These are phyloP conservation scores for Rhizoclosmatium globosum DNA, from an alignment of 192 early-diverging fungal genomes.

Conservation along the genomic window DNA sequence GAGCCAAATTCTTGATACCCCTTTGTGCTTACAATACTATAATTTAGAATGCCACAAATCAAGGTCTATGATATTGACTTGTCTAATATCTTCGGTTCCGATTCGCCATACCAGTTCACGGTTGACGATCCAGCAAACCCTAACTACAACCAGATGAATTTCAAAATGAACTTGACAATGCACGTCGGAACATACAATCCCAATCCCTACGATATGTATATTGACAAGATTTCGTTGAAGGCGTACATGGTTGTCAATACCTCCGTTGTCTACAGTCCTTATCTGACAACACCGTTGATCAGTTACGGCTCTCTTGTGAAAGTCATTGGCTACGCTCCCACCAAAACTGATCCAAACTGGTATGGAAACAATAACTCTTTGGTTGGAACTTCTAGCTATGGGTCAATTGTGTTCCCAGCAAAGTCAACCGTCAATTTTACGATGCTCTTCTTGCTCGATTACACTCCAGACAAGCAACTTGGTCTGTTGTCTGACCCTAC, in stretches of 20 bases:
- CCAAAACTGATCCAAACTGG: not conserved
- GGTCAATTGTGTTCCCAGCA: slow-evolving; percentile 27
- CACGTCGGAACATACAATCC: slow-evolving; percentile 22
- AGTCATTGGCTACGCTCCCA: not conserved
- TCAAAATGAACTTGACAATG: slow-evolving; percentile 23
- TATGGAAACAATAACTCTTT: not conserved
- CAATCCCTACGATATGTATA: slow-evolving; percentile 28
- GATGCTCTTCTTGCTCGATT: slow-evolving; percentile 40
- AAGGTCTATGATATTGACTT: slow-evolving; percentile 16
- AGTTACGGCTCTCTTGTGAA: not conserved
- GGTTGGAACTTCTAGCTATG: slow-evolving; percentile 28
- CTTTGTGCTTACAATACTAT: not conserved
- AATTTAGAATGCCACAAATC: slow-evolving; percentile 4
- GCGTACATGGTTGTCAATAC: slow-evolving; percentile 13
- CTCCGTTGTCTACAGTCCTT: not conserved
- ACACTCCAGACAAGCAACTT: slow-evolving; percentile 13
- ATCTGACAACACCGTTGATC: not conserved
- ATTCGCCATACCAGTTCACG: not conserved
- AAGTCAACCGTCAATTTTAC: slow-evolving; percentile 20
- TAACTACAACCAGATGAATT: slow-evolving; percentile 11
- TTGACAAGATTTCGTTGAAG: slow-evolving; percentile 24
- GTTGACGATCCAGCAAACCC: not conserved
- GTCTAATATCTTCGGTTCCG: not conserved
- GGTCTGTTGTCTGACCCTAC: slow-evolving; percentile 38
- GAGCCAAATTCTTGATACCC: not conserved